Base-by-base conservation (phyloP, 2,329 filamentous ascomycete species). In the Ceratocystis destructans region DNA sequence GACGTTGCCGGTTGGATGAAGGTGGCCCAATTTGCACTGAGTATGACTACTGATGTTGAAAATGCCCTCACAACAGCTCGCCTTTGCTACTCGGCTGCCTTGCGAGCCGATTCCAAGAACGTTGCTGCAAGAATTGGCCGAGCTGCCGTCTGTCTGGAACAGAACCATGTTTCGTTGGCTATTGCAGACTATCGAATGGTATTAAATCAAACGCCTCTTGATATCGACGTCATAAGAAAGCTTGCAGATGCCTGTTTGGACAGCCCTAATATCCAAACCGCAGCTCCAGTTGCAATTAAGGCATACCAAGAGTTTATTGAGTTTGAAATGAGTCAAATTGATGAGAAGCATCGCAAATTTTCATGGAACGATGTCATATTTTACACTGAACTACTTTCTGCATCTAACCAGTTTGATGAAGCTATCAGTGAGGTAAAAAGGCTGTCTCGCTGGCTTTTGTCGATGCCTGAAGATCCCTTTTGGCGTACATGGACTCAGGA, bases 291-390 rank as follows among this genome's bases (percentile, higher is more conserved):
- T 44, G 81, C 80, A 41, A 78, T 80, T 68, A 73, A 73, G 0
- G 80, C 80, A 46, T 85, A 84, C 69, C 73, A 76, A 61, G 72
- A 72, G 3, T 78, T 78, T 64, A 79, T 84, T 66, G 72, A 77
- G 22, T 67, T 67, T 65, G 66, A 67, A 48, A 73, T 79, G 64
- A 75, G 78, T 69, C 71, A 3, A 70, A 73, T n/a, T 71, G 72
- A 3, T 70, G 72, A 7, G 68, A 73, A 2, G 72, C 76, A 74
- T 53, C 74, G 46, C 73, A 73, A 75, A 5, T 78, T 81, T 64
- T 79, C 79, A 41, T 99, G 93, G 93, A 86, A 87, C 64, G 88
- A 97, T 73, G 79, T 95, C 53, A 88, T 90, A 68, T 87, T 92
- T 65, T 96, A 94, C 70, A 82, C 90, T 48, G 90, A 96, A 71